Base-by-base conservation (phyloP, 1,139 yeast species). In the Pneumocystis murina region DNA sequence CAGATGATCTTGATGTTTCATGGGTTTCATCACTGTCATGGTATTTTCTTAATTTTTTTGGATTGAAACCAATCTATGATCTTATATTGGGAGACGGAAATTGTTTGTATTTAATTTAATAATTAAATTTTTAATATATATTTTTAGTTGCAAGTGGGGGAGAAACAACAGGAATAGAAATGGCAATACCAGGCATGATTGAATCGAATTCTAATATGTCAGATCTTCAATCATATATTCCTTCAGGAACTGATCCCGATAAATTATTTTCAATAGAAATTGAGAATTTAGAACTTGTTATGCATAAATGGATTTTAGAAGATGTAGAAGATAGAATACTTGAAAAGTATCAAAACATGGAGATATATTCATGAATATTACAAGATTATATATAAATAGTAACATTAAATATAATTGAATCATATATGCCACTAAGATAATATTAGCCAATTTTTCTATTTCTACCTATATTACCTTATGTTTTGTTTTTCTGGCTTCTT, bases 21-120 rank as follows among this genome's bases (percentile, higher is more conserved):
- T 92, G 95, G 82, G 98, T 92, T n/a, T 86, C 95, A 55, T 85
- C 96, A 2, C 85, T 94, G 39, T 90, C 97, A n/a, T 92, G 97
- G 98, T 92, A 92, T 73, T 89, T 92, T 73, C 87, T 92, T 64
- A 88, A 90, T 66, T 82, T 90, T 68, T 76, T 91, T 65, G 98
- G 98, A 48, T 80, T 92, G 67, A 82, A 84, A 68, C 88, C 96
- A 0, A 84, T 92, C 1, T 87, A 86, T 73, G 81, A 88, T 36
- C 79, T 91, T 64, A 70, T 91, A 24, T 80, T 88, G 72, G 85
- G 85, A 3, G 85, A 82, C 67, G 75, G 74, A 33, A 75, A 79
- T 62, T 71, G 69, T 63, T 65, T 62, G 60, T 59, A 63, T 39
- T 36, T 24, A 40, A 24, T 55, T 20, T 16, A 33, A 54, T 39